These are phyloP conservation scores for Pseudevernia furfuracea DNA, from an alignment of 495 filamentous ascomycete genomes.

Conservation along the genomic window DNA sequence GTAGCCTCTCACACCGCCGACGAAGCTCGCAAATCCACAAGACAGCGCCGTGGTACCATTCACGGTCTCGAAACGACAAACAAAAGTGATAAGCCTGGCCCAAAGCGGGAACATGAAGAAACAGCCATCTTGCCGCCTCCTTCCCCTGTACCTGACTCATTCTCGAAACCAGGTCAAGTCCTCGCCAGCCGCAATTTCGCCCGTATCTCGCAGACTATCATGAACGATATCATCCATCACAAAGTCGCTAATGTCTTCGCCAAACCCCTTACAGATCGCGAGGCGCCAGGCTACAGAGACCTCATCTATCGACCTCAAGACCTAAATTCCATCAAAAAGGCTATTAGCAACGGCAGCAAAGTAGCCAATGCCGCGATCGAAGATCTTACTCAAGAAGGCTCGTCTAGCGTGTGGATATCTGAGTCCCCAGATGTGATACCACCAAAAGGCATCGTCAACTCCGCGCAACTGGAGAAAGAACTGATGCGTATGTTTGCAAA, in stretches of 20 bases:
- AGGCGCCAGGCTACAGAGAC: constrained; percentile 81
- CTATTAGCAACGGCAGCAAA: constrained; percentile 68
- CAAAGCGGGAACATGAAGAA: constrained; percentile 29
- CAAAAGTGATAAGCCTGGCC: constrained; percentile 29
- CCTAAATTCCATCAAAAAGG: constrained; percentile 74
- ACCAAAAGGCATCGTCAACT: constrained; percentile 87
- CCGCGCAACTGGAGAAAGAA: constrained; percentile 87
- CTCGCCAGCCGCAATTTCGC: constrained; percentile 70
- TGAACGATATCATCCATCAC: constrained; percentile 79
- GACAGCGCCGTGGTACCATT: constrained; percentile 33
- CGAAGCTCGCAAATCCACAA: constrained; percentile 22
- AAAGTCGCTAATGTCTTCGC: constrained; percentile 84
- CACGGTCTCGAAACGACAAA: constrained; percentile 44
- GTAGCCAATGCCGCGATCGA: constrained; percentile 56
- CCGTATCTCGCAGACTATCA: constrained; percentile 64
- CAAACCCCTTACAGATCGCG: constrained; percentile 70
- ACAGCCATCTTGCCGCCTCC: constrained; percentile 27
- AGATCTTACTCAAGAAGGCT: constrained; percentile 37
- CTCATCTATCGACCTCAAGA: constrained; percentile 83
- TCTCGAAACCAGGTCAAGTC: constrained; percentile 44
- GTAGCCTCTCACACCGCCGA: constrained; percentile 24
- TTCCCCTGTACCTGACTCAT: constrained; percentile 9
- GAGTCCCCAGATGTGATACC: constrained; percentile 59
- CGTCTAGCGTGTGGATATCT: constrained; percentile 42
- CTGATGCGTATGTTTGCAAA: constrained; percentile 97